Conservation (phyloP, 179 eudicot species). For the Sideroxylon spinosum region DNA sequence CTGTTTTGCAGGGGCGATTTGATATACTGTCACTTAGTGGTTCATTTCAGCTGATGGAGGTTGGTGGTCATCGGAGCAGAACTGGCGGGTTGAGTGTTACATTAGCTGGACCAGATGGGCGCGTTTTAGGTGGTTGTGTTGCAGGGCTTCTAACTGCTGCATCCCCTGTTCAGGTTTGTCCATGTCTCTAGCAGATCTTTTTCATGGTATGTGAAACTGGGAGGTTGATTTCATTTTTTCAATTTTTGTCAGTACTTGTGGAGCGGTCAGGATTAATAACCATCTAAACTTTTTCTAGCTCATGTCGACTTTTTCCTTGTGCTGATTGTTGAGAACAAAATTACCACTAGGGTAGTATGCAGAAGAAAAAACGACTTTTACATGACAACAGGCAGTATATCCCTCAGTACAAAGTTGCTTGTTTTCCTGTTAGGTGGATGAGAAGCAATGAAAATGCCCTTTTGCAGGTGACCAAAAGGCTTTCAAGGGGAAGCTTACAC, state of each 20-base stretch:
- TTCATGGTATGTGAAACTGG: not conserved
- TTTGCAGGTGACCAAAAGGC: not conserved
- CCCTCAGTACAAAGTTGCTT: not conserved
- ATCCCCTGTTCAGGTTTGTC: slow-evolving; percentile 69
- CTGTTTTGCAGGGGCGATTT: slow-evolving; percentile 65
- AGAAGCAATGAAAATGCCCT: not conserved
- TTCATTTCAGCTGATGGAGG: slow-evolving; percentile 65
- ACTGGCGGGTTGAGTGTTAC: slow-evolving; percentile 67
- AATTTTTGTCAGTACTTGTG: not conserved
- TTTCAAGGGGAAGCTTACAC: not conserved
- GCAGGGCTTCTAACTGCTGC: slow-evolving; percentile 72
- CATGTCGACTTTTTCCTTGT: not conserved
- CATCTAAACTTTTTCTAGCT: not conserved
- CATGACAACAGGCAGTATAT: not conserved
- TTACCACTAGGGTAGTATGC: not conserved
- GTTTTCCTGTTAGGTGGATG: not conserved
- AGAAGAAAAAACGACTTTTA: not conserved
- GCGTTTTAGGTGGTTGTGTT: slow-evolving; percentile 77
- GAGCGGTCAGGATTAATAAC: not conserved
- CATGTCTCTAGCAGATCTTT: slow-evolving; percentile 7
- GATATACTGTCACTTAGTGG: slow-evolving; percentile 75
- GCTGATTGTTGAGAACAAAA: not conserved
- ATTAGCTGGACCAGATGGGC: slow-evolving; percentile 79
- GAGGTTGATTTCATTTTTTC: not conserved
- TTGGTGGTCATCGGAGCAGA: slow-evolving; percentile 56